These are phyloP conservation scores for Cryptosporidium meleagridis DNA, from an alignment of 169 alveolate species.

Conservation along the genomic window DNA sequence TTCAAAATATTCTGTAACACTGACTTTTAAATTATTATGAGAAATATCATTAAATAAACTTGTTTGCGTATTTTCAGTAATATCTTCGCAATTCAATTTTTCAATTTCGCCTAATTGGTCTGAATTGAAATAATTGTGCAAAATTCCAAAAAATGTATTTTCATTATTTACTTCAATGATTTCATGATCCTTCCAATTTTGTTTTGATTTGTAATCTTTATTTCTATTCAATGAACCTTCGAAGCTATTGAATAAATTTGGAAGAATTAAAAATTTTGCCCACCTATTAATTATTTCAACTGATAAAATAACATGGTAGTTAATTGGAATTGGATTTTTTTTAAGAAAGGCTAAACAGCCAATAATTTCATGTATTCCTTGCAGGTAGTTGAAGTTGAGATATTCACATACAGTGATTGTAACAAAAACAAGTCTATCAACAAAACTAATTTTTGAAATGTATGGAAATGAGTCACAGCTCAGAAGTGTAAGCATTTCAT, in stretches of 20 bases:
- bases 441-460: not conserved
- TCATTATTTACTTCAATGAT: not conserved
- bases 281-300: slow-evolving; percentile 38
- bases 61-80: not conserved
- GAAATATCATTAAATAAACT: not conserved
- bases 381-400: slow-evolving; percentile 30
- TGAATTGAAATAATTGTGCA: slow-evolving; percentile 3
- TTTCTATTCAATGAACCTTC: not conserved
- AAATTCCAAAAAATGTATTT: not conserved
- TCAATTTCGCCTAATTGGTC: not conserved
- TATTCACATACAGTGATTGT: slow-evolving; percentile 56
- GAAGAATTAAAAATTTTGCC: slow-evolving; percentile 35
- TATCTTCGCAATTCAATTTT: not conserved
- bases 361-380: slow-evolving; percentile 68
- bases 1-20: not conserved
- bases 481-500: not conserved
- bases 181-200: not conserved
- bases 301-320: slow-evolving; percentile 10
- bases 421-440: slow-evolving; percentile 46
- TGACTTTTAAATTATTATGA: not conserved
- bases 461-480: not conserved
- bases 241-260: not conserved
- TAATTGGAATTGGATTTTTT: slow-evolving; percentile 6
- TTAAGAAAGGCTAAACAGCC: slow-evolving; percentile 54
- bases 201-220: not conserved